Evolutionary conservation across 1,284 basidiomycete species (phyloP).

Genomic region (Abortiporus biennis): DNA sequence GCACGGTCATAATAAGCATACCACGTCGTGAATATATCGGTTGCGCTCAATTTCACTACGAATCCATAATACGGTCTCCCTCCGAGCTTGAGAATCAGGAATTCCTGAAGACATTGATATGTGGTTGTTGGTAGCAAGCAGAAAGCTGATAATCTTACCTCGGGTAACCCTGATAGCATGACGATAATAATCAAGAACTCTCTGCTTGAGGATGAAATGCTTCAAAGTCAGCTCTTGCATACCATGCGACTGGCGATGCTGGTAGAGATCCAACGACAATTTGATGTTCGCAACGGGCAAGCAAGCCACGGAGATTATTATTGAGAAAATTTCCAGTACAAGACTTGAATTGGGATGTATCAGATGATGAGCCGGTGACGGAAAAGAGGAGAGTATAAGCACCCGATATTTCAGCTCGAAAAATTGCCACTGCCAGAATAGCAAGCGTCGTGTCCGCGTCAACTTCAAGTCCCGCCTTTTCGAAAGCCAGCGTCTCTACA

Average conservation of each 20-base stretch:
- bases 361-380: too few species aligned
- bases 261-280: too few species aligned
- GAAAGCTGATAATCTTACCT: constrained; percentile 33
- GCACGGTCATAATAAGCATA: constrained; percentile 23
- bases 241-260: neutral
- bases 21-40: constrained; percentile 49
- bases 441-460: neutral
- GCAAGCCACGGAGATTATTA: too few species aligned
- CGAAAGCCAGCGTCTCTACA: constrained; percentile 13
- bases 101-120: constrained; percentile 40
- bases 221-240: constrained; percentile 41
- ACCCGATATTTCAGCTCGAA: too few species aligned
- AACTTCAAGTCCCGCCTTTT: constrained; percentile 1
- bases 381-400: too few species aligned
- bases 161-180: constrained; percentile 59
- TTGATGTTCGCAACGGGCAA: too few species aligned
- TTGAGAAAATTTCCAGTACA: too few species aligned
- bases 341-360: too few species aligned
- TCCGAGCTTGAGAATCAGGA: constrained; percentile 48
- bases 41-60: constrained; percentile 66
- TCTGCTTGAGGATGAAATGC: constrained; percentile 67
- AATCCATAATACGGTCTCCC: constrained; percentile 67
- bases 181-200: constrained; percentile 58
- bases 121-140: constrained; percentile 4
- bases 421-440: too few species aligned